Base-by-base conservation (phyloP, 345 rosid species). In the Populus pruinosa region DNA sequence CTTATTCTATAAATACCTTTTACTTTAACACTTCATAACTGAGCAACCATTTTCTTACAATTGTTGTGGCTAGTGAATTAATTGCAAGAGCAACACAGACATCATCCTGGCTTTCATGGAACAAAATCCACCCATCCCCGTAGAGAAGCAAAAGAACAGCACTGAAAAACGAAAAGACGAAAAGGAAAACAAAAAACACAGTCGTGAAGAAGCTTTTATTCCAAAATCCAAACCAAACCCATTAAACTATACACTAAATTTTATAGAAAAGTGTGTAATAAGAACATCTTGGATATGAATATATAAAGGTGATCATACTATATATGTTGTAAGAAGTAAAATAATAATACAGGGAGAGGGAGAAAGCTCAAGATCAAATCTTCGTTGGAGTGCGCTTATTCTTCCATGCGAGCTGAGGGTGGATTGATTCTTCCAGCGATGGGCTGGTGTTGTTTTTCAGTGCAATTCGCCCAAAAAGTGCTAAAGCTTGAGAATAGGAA, bases 381-480 rank as follows among this genome's bases (percentile, higher is more conserved):
- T 89, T 80, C 79, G 84, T 86, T 78, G 86, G 87, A 87, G 70
- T 80, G 89, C 90, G 90, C 79, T 76, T 87, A 77, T 82, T 83
- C 89, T 68, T 77, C 78, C 71, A 76, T 80, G 82, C 67, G 55
- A 63, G 29, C 39, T 56, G 84, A n/a, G 63, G 63, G 12, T 59
- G 70, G 81, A 66, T 79, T 78, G 81, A 85, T 78, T 81, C 86
- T 72, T 55, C 39, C 70, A 73, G 83, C 76, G 63, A 43, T 69
- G 53, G 44, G 43, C 9, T 21, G n/a, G 16, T 62, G n/a, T 79
- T 56, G 20, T 33, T 73, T 76, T 70, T 39, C 39, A 6, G 21
- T 17, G 36, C 35, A 27, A 1, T 20, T 65, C 20, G 2, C 8
- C 63, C 23, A 2, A 4, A 67, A 67, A 35, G 70, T 16, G 20